Evolutionary conservation across 2,329 filamentous ascomycete genomes (phyloP).

Genomic region (Thelonectria blattea): DNA sequence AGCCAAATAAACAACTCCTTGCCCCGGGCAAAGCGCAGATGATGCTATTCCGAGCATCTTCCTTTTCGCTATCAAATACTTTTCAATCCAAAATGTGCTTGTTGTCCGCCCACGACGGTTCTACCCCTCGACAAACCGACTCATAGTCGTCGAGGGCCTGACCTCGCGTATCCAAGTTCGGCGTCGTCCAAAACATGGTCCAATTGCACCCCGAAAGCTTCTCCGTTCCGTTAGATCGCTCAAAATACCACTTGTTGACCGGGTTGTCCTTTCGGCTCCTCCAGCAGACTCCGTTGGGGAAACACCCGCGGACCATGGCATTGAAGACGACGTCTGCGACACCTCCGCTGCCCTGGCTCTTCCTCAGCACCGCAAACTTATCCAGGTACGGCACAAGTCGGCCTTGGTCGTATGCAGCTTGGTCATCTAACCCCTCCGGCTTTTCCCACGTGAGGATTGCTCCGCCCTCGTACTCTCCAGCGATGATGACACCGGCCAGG

Average conservation of each 20-base stretch:
- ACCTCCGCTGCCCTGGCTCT: conserved; percentile 86
- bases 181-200: conserved; percentile 99
- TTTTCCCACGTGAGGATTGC: conserved; percentile 95
- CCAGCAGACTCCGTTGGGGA: conserved; percentile 91
- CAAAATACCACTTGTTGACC: conserved; percentile 99
- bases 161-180: conserved; percentile 62
- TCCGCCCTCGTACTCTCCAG: conserved; percentile 94
- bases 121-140: conserved; percentile 70
- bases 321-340: conserved; percentile 97
- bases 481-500: conserved; percentile 90
- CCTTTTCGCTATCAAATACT: neutral
- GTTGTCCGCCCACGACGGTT: conserved; percentile 67
- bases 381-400: conserved; percentile 91
- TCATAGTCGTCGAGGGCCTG: conserved; percentile 72
- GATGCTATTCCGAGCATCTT: neutral
- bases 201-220: conserved; percentile 84
- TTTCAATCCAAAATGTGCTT: conserved; percentile 63
- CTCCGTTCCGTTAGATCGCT: conserved; percentile 81
- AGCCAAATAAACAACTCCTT: neutral
- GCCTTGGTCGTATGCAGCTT: conserved; percentile 58
- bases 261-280: conserved; percentile 87
- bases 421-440: conserved; percentile 64
- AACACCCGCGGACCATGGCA: conserved; percentile 88
- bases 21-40: neutral
- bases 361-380: conserved; percentile 93